A percentile compares a stretch with the other conserved stretches of the same genome.
These are phyloP conservation scores for Tilletia indica DNA, from an alignment of 1,284 basidiomycete genomes.

Conservation along the genomic window DNA sequence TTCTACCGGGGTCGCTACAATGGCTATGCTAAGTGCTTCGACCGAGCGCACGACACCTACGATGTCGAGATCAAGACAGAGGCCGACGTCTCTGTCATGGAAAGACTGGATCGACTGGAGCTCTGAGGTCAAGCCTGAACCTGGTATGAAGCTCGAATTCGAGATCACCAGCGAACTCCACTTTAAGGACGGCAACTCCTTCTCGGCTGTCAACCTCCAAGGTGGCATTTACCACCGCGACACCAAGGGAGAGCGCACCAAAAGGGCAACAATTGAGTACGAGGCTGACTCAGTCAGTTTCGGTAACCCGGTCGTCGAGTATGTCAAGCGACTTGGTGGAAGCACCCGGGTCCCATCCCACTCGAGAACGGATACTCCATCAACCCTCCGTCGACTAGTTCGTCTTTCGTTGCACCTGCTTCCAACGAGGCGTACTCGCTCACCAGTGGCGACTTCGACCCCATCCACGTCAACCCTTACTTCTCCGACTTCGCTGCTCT, in stretches of 20 bases:
- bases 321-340: constrained; percentile 84
- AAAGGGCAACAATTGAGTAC: constrained; percentile 47
- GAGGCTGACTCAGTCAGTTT: constrained; percentile 42
- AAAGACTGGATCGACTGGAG: constrained; percentile 99
- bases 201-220: constrained; percentile 74
- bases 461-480: constrained; percentile 98
- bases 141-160: constrained; percentile 84
- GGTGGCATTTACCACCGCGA: constrained; percentile 60
- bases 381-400: constrained; percentile 29
- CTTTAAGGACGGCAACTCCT: constrained; percentile 87
- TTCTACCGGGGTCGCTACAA: constrained; percentile 90
- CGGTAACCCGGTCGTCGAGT: constrained; percentile 86
- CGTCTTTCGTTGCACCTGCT: constrained; percentile 60
- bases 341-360: constrained; percentile 72
- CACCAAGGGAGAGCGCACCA: constrained; percentile 46
- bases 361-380: constrained; percentile 78
- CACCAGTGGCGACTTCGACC: constrained; percentile 93
- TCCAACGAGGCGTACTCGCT: constrained; percentile 93
- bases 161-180: constrained; percentile 77
- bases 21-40: constrained; percentile 94
- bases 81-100: constrained; percentile 79
- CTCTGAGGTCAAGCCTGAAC: constrained; percentile 67
- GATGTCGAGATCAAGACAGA: constrained; percentile 73
- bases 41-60: constrained; percentile 79
- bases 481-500: constrained; percentile 90